A percentile compares a stretch with the other conserved stretches of the same genome.
Conservation (phyloP, 805 yeast genomes). For the Clavispora asparagi region DNA sequence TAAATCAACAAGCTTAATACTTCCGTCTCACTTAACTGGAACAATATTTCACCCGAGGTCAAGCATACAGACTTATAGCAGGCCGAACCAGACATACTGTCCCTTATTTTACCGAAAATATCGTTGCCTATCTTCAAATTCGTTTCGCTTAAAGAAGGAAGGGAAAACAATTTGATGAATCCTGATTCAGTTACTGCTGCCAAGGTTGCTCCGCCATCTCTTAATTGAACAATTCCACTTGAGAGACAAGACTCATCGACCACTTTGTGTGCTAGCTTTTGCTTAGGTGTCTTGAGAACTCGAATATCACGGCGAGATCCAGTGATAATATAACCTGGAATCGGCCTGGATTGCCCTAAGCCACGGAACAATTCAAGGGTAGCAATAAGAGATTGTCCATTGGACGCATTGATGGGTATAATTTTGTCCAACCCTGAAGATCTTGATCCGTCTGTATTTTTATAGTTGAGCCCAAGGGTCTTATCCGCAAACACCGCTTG, state of each 20-base stretch:
- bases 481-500: conserved; percentile 47
- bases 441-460: conserved; percentile 37
- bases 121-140: conserved; percentile 36
- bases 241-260: conserved; percentile 45
- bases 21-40: conserved; percentile 53
- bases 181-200: conserved; percentile 44
- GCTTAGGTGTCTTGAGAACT: conserved; percentile 53
- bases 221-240: conserved; percentile 47
- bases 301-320: conserved; percentile 58
- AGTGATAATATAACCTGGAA: conserved; percentile 59
- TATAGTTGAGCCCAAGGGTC: conserved; percentile 32
- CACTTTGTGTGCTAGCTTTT: conserved; percentile 59
- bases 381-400: conserved; percentile 66
- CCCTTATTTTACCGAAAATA: conserved; percentile 18
- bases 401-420: conserved; percentile 50
- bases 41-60: conserved; percentile 51
- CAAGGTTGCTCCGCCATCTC: conserved; percentile 42
- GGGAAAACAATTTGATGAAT: conserved; percentile 41
- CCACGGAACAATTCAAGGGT: conserved; percentile 50
- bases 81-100: conserved; percentile 16
- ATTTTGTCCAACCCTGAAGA: conserved; percentile 51
- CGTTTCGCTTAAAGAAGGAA: conserved; percentile 62
- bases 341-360: conserved; percentile 53
- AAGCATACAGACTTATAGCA: conserved; percentile 28
- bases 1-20: conserved; percentile 21